These are phyloP conservation scores for Parafenestella ontariensis DNA, from an alignment of 2,329 filamentous ascomycete species.

Conservation along the genomic window DNA sequence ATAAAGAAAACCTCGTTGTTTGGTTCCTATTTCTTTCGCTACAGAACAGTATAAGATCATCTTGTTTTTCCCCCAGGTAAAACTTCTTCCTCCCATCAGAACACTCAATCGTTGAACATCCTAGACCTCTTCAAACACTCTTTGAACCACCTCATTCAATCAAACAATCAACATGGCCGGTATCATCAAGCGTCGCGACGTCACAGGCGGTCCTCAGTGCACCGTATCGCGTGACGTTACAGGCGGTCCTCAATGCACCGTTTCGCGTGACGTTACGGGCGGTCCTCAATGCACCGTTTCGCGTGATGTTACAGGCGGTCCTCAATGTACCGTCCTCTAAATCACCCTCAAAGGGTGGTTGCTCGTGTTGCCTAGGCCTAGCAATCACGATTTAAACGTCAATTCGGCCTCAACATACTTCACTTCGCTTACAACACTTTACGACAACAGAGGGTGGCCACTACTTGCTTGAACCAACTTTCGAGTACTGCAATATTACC, in stretches of 20 bases:
- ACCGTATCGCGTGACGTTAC: conserved; percentile 3
- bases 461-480: neutral
- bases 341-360: neutral
- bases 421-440: conserved; percentile 5
- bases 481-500: neutral
- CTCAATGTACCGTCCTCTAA: conserved; percentile 10
- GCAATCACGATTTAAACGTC: neutral
- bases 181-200: neutral
- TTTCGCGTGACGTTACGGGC: neutral
- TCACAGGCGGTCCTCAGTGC: conserved; percentile 4
- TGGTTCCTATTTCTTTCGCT: neutral
- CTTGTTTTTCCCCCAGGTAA: neutral
- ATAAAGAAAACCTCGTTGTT: neutral
- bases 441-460: neutral
- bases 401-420: conserved; percentile 2
- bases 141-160: conserved; percentile 1
- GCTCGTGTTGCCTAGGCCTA: neutral
- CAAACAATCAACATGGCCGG: neutral
- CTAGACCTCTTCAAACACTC: conserved; percentile 14
- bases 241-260: neutral
- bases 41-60: conserved; percentile 20
- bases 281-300: conserved; percentile 14
- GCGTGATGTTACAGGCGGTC: neutral
- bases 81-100: conserved; percentile 15
- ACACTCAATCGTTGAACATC: conserved; percentile 25